Conservation (phyloP, 345 rosid species). For the Hibiscus trionum region DNA sequence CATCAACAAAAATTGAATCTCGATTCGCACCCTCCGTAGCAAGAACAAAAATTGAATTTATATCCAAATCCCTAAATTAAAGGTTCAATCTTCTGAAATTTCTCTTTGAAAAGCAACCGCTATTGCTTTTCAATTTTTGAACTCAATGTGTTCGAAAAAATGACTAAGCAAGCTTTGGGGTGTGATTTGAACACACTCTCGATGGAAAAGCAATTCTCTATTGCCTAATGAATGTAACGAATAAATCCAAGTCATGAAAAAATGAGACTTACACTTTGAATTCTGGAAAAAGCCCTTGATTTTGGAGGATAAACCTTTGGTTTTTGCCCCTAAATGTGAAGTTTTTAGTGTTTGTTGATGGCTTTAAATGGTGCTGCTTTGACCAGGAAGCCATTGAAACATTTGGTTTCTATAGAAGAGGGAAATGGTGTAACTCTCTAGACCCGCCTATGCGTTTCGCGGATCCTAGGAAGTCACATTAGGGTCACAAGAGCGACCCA, state of each 20-base stretch:
- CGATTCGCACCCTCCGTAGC: no score
- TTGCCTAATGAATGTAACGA: constrained; percentile 49
- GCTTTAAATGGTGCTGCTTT: background rate
- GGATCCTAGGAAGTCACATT: no score
- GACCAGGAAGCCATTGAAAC: constrained; percentile 17
- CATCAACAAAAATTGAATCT: no score
- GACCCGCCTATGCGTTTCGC: no score
- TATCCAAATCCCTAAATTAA: no score
- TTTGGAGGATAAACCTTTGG: constrained; percentile 36
- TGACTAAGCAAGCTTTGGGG: constrained; percentile 57
- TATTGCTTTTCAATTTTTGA: constrained; percentile 9
- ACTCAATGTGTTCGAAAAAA: constrained; percentile 69
- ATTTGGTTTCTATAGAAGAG: constrained; percentile 19
- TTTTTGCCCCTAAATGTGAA: constrained; percentile 17
- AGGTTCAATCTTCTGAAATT: no score
- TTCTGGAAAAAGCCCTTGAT: constrained; percentile 40
- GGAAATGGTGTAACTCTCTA: constrained; percentile 17
- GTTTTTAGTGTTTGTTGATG: constrained; percentile 8
- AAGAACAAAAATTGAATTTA: no score
- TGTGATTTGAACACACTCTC: constrained; percentile 66
- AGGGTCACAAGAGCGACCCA: no score
- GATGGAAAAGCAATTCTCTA: constrained; percentile 43
- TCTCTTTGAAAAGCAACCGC: no score
- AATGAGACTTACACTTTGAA: constrained; percentile 45
- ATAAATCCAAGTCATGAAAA: constrained; percentile 96